A percentile compares a stretch with the other conserved stretches of the same genome.
Evolutionary conservation across 306 rosid species (phyloP).

Genomic region (Rosa rugosa): DNA sequence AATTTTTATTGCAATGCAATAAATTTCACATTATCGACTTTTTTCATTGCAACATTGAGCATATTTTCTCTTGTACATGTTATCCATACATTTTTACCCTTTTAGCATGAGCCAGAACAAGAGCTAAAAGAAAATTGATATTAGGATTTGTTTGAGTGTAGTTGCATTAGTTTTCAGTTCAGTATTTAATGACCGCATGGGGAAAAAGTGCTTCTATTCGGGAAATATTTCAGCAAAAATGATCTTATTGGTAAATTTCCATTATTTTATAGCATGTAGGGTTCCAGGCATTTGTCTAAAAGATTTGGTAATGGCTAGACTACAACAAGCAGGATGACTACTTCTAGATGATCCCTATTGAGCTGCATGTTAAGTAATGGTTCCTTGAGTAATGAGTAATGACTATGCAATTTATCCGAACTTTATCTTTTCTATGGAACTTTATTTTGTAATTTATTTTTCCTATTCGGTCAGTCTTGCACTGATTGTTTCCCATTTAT

Average conservation of each 20-base stretch:
- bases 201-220: neutral
- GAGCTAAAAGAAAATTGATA: neutral
- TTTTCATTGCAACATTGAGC: neutral
- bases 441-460: neutral
- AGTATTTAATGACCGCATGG: neutral
- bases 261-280: neutral
- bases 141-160: neutral
- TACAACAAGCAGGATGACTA: constrained; percentile 6
- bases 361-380: neutral
- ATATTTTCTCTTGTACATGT: neutral
- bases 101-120: neutral
- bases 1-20: neutral
- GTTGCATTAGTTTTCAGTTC: neutral
- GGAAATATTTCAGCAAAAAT: neutral
- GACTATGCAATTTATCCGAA: neutral
- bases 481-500: constrained; percentile 1
- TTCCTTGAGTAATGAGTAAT: neutral
- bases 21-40: neutral
- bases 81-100: neutral
- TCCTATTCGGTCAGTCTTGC: neutral
- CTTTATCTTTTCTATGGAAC: neutral
- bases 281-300: neutral
- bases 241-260: neutral
- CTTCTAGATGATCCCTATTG: constrained; percentile 2
- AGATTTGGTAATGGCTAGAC: neutral